phyloP scores from a whole-genome alignment of 768 basidiomycete species.

The Coprinopsis sp. region DNA sequence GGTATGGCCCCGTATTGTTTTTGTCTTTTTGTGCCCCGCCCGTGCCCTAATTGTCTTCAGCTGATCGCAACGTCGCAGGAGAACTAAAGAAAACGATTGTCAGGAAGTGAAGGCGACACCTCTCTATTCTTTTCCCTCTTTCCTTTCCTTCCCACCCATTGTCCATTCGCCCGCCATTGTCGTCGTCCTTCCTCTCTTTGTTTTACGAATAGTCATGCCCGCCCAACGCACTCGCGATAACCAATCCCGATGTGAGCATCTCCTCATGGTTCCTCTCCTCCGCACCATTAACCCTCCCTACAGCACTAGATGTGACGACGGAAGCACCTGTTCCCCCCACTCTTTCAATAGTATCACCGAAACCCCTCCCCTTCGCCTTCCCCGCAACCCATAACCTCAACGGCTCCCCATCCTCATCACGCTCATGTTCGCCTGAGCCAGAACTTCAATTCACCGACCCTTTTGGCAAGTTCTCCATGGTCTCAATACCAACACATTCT shows the following conservation, averaged over 20 bases:
- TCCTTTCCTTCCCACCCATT: slow-evolving; percentile 31
- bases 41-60: slow-evolving; percentile 57
- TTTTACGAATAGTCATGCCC: slow-evolving; percentile 55
- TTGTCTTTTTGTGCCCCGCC: slow-evolving; percentile 54
- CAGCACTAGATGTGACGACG: slow-evolving; percentile 75
- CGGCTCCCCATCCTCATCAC: slow-evolving; percentile 68
- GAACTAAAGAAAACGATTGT: slow-evolving; percentile 47
- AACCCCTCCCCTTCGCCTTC: slow-evolving; percentile 69
- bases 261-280: slow-evolving; percentile 1
- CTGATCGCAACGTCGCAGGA: slow-evolving; percentile 32
- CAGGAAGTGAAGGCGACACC: slow-evolving; percentile 50
- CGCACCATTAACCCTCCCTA: slow-evolving; percentile 12
- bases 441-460: slow-evolving; percentile 4
- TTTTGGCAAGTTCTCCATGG: slow-evolving; percentile 54
- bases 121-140: slow-evolving; percentile 35
- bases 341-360: slow-evolving; percentile 61
- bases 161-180: not conserved
- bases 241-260: slow-evolving; percentile 43
- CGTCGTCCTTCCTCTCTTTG: slow-evolving; percentile 23
- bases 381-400: slow-evolving; percentile 55
- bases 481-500: slow-evolving; percentile 9
- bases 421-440: slow-evolving; percentile 54
- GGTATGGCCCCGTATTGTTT: slow-evolving; percentile 51
- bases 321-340: slow-evolving; percentile 53
- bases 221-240: slow-evolving; percentile 76